A percentile compares a stretch with the other conserved stretches of the same genome.
Evolutionary conservation across 768 basidiomycete species (phyloP).

Genomic region (Tephrocybe sp.): DNA sequence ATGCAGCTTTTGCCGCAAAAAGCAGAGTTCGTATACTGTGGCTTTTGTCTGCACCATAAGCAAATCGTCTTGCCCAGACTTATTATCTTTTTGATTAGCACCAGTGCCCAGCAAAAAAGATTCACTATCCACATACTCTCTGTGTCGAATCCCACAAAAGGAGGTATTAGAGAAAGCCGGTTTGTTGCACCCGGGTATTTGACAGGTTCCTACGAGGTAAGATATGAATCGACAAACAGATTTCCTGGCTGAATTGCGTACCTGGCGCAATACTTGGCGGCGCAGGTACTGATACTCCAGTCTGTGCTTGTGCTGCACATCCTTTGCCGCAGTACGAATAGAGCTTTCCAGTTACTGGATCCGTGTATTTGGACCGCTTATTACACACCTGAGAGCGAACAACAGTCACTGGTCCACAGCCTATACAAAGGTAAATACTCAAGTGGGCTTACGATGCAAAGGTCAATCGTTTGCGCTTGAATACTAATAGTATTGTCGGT

Average conservation of each 20-base stretch:
- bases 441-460: constrained; percentile 43
- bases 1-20: constrained; percentile 58
- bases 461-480: too few relatives aligned
- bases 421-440: too few relatives aligned
- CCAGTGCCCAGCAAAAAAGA: background rate
- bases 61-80: constrained; percentile 52
- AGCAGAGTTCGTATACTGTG: constrained; percentile 53
- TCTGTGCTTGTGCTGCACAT: constrained; percentile 36
- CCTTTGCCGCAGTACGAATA: constrained; percentile 64
- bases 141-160: constrained; percentile 46
- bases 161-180: constrained; percentile 32
- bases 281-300: background rate
- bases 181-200: constrained; percentile 50
- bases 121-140: constrained; percentile 36
- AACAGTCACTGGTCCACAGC: constrained; percentile 1
- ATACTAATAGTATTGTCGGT: too few relatives aligned
- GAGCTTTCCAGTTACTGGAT: constrained; percentile 42
- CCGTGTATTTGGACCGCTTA: constrained; percentile 55
- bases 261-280: constrained; percentile 12
- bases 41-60: constrained; percentile 53
- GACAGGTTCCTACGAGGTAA: constrained; percentile 38
- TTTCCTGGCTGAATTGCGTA: background rate
- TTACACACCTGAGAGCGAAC: constrained; percentile 57
- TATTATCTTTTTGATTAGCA: background rate
- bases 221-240: constrained; percentile 1